Evolutionary conservation across 176 grass and related monocot species (phyloP).

Genomic region (Pontederia crassipes): DNA sequence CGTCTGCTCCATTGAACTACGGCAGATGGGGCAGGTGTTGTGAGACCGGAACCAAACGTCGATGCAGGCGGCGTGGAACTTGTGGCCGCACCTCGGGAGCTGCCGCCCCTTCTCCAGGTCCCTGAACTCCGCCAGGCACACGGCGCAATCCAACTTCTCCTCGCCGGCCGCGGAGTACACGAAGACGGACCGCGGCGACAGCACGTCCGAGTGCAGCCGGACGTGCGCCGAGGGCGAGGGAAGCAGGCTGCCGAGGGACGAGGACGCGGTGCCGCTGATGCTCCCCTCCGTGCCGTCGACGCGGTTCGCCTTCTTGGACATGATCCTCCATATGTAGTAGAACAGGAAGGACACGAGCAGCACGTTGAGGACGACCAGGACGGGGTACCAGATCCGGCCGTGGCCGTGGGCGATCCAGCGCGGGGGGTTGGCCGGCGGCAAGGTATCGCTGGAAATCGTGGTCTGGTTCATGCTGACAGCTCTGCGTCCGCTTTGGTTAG

Average conservation of each 20-base stretch:
- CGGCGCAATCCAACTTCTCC: neutral
- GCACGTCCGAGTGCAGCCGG: too few species aligned
- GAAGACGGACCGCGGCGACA: too few species aligned
- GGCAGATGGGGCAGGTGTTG: conserved; percentile 6
- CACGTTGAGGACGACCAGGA: neutral
- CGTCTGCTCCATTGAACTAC: neutral
- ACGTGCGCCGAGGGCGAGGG: too few species aligned
- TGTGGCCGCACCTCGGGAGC: conserved; percentile 10
- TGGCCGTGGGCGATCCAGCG: neutral
- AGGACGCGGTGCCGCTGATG: neutral
- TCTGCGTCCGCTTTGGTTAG: too few species aligned
- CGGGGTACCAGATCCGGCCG: neutral
- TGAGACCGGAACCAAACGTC: neutral
- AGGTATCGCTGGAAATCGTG: too few species aligned
- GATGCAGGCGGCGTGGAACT: conserved; percentile 5
- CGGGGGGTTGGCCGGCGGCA: neutral
- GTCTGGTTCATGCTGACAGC: too few species aligned
- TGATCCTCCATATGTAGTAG: neutral
- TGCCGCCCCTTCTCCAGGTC: conserved; percentile 1
- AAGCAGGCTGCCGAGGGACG: neutral
- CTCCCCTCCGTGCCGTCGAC: neutral
- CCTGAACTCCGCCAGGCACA: conserved; percentile 3
- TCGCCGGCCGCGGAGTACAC: neutral
- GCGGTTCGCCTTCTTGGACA: neutral
- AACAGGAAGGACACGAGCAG: neutral